Evolutionary conservation across 164 flowering plant genomes (phyloP), one percentile per base, ranked within the genome.

Genomic region (Liriodendron chinense): DNA sequence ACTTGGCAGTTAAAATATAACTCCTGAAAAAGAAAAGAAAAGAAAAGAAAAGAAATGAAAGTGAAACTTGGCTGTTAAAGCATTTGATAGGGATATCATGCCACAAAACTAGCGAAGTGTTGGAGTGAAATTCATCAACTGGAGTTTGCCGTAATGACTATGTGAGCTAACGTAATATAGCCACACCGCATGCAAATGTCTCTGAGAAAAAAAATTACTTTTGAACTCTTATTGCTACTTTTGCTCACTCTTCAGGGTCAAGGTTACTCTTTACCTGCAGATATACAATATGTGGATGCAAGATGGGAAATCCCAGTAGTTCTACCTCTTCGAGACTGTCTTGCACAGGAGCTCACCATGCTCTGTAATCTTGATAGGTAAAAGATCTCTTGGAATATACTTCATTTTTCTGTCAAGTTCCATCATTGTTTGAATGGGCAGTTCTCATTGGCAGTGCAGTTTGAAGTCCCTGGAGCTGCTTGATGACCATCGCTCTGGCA

Each of bases 241-340:
- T 72, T 80, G 75, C 28, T 49, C 89, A 93, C 94, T 97, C 74
- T 34, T 57, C 91, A 96, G 98, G 99, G 99, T n/a, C 92, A 85
- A 76, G 99, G 99, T 70, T 96, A 90, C 84, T 92, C 99, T 28
- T 84, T 94, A 80, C 87, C 99, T 47, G 99, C 98, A 76, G 94
- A 93, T 85, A 88, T 96, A 65, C 99, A 96, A 73, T 88, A 93
- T 84, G 88, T 92, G 85, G 98, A 96, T 90, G 89, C 98, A 25
- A 87, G 99, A 81, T 89, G 97, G 99, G 86, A 90, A 75, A 73
- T 87, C 48, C 99, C 99, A 0, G 86, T 92, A 34, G 86, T 92
- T 81, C 96, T 91, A 81, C 98, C 99, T 20, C 94, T 96, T 74
- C 97, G 92, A 62, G 98, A 94, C 76, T 96, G 98, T 82, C 88